Evolutionary conservation across 306 rosid genomes (phyloP).

Genomic region (Prunus dulcis): DNA sequence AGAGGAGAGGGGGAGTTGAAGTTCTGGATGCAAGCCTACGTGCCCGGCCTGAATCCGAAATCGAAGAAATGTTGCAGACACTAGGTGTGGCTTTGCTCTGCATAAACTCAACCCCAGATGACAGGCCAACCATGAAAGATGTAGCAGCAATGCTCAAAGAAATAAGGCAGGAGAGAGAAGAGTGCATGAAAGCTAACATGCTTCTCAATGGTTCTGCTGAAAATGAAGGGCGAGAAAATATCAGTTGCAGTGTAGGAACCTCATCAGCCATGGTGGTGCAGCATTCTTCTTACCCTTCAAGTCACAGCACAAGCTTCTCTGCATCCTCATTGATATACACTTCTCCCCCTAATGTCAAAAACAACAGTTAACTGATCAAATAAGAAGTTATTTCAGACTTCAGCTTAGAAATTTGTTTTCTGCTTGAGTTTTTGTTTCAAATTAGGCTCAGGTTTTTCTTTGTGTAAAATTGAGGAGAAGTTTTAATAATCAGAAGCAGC

Average conservation of each 20-base stretch:
- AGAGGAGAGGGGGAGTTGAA: conserved; percentile 43
- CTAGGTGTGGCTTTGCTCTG: conserved; percentile 85
- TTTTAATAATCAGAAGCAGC: background rate
- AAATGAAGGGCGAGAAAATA: conserved; percentile 33
- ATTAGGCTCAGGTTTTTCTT: background rate
- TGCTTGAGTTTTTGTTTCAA: background rate
- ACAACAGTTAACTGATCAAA: conserved; percentile 8
- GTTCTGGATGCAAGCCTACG: conserved; percentile 54
- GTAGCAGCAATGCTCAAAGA: conserved; percentile 80
- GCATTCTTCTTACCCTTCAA: conserved; percentile 25
- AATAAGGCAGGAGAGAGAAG: conserved; percentile 57
- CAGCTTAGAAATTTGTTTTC: background rate
- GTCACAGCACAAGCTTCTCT: conserved; percentile 38
- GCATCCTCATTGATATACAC: conserved; percentile 35
- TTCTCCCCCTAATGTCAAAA: conserved; percentile 33
- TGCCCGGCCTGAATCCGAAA: conserved; percentile 54
- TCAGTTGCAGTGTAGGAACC: conserved; percentile 17
- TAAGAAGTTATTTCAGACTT: conserved; percentile 4
- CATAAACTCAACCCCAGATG: conserved; percentile 63
- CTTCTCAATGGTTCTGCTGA: conserved; percentile 36
- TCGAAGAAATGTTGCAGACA: conserved; percentile 70
- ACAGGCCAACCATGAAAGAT: conserved; percentile 84
- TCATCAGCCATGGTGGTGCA: conserved; percentile 9
- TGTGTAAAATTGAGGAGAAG: background rate
- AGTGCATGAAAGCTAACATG: conserved; percentile 49